phyloP scores from a whole-genome alignment of 2,329 filamentous ascomycete species.

The Cercospora beticola region DNA sequence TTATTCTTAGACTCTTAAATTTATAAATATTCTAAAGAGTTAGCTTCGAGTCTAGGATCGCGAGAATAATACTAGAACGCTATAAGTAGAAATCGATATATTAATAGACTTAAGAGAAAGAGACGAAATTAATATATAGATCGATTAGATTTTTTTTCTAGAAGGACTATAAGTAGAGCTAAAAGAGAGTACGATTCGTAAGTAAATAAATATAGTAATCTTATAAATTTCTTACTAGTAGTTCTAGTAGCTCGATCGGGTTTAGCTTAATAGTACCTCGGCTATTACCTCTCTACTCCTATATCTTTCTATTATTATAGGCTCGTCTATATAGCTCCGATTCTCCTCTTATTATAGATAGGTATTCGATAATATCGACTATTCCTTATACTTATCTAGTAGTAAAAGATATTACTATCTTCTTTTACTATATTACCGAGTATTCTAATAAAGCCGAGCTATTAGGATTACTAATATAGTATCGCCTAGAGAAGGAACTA shows the following conservation, averaged over 20 bases:
- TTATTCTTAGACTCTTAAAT: neutral
- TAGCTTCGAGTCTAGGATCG: neutral
- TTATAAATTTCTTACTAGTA: neutral
- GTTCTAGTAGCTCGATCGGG: neutral
- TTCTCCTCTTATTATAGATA: neutral
- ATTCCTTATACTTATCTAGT: neutral
- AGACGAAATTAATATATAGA: neutral
- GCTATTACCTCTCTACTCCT: neutral
- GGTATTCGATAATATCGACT: neutral
- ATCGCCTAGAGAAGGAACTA: conserved; percentile 1
- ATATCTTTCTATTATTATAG: neutral
- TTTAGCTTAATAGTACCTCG: neutral
- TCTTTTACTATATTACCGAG: neutral
- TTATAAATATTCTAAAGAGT: neutral
- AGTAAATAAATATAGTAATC: neutral
- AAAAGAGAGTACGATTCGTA: neutral
- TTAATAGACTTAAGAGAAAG: neutral
- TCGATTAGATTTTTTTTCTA: neutral
- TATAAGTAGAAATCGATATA: neutral
- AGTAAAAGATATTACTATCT: neutral
- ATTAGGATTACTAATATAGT: neutral
- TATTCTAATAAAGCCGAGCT: neutral
- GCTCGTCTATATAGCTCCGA: neutral
- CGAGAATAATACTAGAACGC: neutral
- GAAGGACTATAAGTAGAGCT: neutral